phyloP scores from a whole-genome alignment of 352 stramenopile species.

The Blastocystis sp. region DNA sequence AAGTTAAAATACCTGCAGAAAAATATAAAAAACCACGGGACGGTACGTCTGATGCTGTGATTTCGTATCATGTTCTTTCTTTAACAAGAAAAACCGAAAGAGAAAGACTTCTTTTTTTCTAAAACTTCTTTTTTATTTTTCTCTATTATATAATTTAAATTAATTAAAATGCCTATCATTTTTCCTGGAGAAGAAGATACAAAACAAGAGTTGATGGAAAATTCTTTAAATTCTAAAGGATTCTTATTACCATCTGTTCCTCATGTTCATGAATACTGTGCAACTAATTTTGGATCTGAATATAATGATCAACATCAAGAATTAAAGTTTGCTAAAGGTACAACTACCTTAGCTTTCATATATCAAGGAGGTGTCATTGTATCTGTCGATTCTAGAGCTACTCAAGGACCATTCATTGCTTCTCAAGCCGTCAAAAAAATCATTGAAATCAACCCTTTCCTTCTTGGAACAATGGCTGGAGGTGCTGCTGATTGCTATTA shows the following conservation, averaged over 20 bases:
- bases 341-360: conserved; percentile 97
- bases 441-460: conserved; percentile 98
- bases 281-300: conserved; percentile 80
- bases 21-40: too few relatives aligned
- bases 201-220: background rate
- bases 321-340: conserved; percentile 94
- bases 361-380: conserved; percentile 92
- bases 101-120: too few relatives aligned
- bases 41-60: too few relatives aligned
- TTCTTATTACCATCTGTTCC: conserved; percentile 39
- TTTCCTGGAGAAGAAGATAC: conserved; percentile 11
- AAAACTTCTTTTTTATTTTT: too few relatives aligned
- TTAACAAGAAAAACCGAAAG: too few relatives aligned
- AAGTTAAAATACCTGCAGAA: too few relatives aligned
- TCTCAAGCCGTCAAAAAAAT: conserved; percentile 97
- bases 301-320: conserved; percentile 81
- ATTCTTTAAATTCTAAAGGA: background rate
- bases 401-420: conserved; percentile 91
- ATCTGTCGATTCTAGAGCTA: conserved; percentile 91
- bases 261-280: conserved; percentile 76
- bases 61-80: too few relatives aligned
- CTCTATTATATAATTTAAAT: too few relatives aligned
- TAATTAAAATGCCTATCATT: conserved; percentile 30
- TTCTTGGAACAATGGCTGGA: conserved; percentile 92
- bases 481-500: conserved; percentile 94